Evolutionary conservation across 805 yeast species (phyloP), one percentile per base, ranked within the genome.

Genomic region (Zygosaccharomyces rouxii): DNA sequence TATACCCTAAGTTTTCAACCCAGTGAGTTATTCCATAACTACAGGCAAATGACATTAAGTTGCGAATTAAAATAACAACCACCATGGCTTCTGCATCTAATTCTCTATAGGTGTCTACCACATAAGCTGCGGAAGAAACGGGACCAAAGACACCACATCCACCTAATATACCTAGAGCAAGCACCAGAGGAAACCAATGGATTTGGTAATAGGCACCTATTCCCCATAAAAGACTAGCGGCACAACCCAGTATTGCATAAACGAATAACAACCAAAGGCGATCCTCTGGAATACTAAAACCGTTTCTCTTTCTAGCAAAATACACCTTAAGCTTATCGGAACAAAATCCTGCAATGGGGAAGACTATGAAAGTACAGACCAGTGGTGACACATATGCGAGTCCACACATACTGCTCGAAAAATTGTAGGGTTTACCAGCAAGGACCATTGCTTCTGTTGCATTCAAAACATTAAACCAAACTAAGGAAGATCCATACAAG

Each of bases 1-100:
- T 79, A 46, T 72, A 67, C 1, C 86, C 86, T 44, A 71, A 63
- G 53, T 75, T 71, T 3, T 57, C 63, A 30, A 80, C 68, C 81
- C 84, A 82, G 14, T 80, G 78, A 2, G 82, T 79, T 49, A 79
- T 72, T 23, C 82, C 85, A 50, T 81, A 81, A 43, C 76, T 77
- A 63, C 78, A 74, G 3, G 78, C 83, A 58, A 82, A 82, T 13
- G 79, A 76, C 75, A 81, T 75, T 14, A 76, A 67, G 60, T 80
- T 80, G 62, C 86, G 72, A 47, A 80, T 74, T 22, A 81, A 56
- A 35, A 81, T 74, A 14, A 79, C 78, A 25, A 80, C 75, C 44
- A 77, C 82, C 72, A 80, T 74, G 1, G 80, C 79, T 38, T 76
- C 77, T 5, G 77, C 71, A 33, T 75, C 75, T 68, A 79, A 60